Evolutionary conservation across 2,329 filamentous ascomycete species (phyloP).

Genomic region (Neofusicoccum umdonicola): DNA sequence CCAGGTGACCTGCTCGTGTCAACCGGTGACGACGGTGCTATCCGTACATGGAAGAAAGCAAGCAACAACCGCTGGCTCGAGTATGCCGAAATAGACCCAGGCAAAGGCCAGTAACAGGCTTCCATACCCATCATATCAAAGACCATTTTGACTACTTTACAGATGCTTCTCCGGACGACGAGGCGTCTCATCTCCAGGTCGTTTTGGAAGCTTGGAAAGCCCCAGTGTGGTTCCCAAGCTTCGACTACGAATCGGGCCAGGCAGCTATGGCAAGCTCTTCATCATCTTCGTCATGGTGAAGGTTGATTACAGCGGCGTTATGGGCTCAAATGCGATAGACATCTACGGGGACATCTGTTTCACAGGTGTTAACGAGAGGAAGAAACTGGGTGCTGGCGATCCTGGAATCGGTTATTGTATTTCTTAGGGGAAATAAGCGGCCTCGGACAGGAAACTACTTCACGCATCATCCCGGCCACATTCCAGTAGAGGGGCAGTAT

Average conservation of each 20-base stretch:
- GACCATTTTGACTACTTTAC: slow-evolving; percentile 7
- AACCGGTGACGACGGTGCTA: slow-evolving; percentile 70
- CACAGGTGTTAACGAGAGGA: no score
- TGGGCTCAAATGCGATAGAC: no score
- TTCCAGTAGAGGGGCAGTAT: no score
- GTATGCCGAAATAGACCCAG: slow-evolving; percentile 46
- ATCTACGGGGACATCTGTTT: no score
- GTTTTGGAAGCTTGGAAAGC: background rate
- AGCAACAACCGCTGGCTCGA: slow-evolving; percentile 49
- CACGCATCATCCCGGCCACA: background rate
- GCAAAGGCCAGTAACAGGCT: slow-evolving; percentile 3
- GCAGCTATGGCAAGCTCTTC: no score
- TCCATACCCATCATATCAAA: background rate
- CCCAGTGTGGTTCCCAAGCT: background rate
- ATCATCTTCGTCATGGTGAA: no score
- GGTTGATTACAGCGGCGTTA: no score
- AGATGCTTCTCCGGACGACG: background rate
- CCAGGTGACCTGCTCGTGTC: slow-evolving; percentile 71
- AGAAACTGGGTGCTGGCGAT: no score
- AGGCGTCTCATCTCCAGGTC: background rate
- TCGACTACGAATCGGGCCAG: background rate
- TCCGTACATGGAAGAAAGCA: slow-evolving; percentile 51
- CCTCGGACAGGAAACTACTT: background rate
- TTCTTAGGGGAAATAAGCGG: no score
- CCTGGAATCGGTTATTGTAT: no score